Evolutionary conservation across 148 eudicot species (phyloP).

Genomic region (Salicornia ramosissima): DNA sequence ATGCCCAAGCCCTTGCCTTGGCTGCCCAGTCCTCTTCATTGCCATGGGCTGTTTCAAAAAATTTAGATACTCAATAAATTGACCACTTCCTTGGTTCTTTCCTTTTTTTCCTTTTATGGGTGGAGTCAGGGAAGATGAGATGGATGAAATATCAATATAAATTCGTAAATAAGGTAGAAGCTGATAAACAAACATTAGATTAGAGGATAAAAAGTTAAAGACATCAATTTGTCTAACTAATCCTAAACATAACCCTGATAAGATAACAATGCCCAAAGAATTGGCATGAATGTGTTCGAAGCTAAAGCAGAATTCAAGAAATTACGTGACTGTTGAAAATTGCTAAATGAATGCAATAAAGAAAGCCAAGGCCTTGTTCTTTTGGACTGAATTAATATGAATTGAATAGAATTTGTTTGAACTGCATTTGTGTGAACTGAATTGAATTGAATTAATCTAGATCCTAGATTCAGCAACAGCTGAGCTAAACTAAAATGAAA

Average conservation of each 20-base stretch:
- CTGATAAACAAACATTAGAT: background rate
- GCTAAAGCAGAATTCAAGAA: too few species aligned
- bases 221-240: background rate
- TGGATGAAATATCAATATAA: background rate
- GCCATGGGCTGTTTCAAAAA: slow-evolving; percentile 41
- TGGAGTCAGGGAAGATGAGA: background rate
- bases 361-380: too few species aligned
- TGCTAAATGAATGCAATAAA: too few species aligned
- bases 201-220: background rate
- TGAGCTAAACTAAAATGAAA: background rate
- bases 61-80: background rate
- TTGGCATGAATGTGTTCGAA: background rate
- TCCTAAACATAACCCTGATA: background rate
- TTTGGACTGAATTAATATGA: too few species aligned
- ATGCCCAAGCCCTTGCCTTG: slow-evolving; percentile 95
- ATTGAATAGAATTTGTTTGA: too few species aligned
- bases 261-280: background rate
- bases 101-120: background rate
- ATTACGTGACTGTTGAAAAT: too few species aligned
- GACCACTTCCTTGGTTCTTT: background rate
- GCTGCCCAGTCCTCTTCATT: slow-evolving; percentile 98
- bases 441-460: too few species aligned
- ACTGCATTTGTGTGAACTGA: too few species aligned
- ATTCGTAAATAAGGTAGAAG: background rate
- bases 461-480: too few species aligned